Evolutionary conservation across 148 eudicot species (phyloP), one percentile per base, ranked within the genome.

Genomic region (Bassia scoparia): DNA sequence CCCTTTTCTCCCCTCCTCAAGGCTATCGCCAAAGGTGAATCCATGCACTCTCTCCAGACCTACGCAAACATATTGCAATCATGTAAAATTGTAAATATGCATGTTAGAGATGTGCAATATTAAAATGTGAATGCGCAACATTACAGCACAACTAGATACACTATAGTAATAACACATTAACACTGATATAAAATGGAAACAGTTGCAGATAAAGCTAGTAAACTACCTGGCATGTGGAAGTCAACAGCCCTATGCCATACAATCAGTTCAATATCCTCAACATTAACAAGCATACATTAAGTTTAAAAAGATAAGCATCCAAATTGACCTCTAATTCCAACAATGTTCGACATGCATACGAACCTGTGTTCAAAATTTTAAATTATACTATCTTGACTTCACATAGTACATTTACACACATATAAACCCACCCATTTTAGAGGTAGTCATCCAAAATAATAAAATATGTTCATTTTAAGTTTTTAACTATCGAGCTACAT

Each of bases 11-110:
- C 61, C 52, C 54, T 88, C 97, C 17, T 89, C 99, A 52, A 88
- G 88, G 82, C 99, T 92, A 75, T 95, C 99, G 26, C 99, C 99
- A 71, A 89, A 88, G 50, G 92, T 89, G 74, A 89, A 91, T 35
- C 99, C 99, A 81, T 95, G 99, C 53, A 95, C 86, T 81, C 90
- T 88, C 83, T 84, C 97, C 43, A 95, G 89, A 81, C 78, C 99
- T 95, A 85, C 84, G 87, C 34, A 66, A 71, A 30, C 44, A 66
- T 59, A 63, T 63, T 35, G 26, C 29, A 64, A 34, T 43, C 9
- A 37, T 50, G 56, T 27, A 61, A 21, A 49, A 53, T 48, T 50
- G 56, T 27, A 61, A 21, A 49, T 61, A 17, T 41, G 9, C 46
- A 41, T 18, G 6, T 33, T 26, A 33, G 30, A 46, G n/a, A 68